Evolutionary conservation across 225 moss, liverwort and hornwort genomes (phyloP), one percentile per base, ranked within the genome.

Genomic region (Sphagnum contortum): DNA sequence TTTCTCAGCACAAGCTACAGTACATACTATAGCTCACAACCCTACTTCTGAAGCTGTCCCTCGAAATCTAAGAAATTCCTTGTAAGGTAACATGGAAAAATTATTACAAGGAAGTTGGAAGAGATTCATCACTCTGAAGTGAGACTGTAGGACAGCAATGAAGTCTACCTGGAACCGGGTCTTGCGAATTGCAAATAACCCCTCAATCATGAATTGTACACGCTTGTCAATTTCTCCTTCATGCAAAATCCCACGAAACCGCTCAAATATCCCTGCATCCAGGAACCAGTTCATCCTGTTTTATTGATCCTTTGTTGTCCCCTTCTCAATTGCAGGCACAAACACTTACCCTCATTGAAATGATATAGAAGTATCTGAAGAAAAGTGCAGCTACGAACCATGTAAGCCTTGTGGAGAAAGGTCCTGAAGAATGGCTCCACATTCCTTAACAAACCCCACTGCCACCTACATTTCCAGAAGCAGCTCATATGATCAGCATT

Each of bases 171-270:
- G 87, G 60, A 91, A 94, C 12, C 79, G 84, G 2, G 89, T 88
- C 77, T 89, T 91, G 51, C 91, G 85, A 64, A 91, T 81, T 29
- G 94, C 91, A 64, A 91, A 94, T 7, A 94, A 78, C 44, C 85
- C 87, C 70, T 94, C 94, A 50, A 94, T 91, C 94, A 91, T 91
- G 66, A 94, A 94, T 69, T 91, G 91, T 44, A 94, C 91, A 63
- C 89, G 91, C 81, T 91, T 91, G 47, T 94, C 89, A 52, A 94
- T 94, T 74, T 86, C 85, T 74, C 81, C 85, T 60, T 91, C 91
- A 54, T 94, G 91, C 44, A 91, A 63, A 73, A 91, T 91, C 6
- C 89, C 89, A 59, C 91, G 83, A 54, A 94, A 94, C 9, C 91
- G 79, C 79, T 94, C 91, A 66, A 94, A 94, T 29, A 94, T 89